Conservation (phyloP, 2,329 filamentous ascomycete genomes). For the Phialophora tarda region DNA sequence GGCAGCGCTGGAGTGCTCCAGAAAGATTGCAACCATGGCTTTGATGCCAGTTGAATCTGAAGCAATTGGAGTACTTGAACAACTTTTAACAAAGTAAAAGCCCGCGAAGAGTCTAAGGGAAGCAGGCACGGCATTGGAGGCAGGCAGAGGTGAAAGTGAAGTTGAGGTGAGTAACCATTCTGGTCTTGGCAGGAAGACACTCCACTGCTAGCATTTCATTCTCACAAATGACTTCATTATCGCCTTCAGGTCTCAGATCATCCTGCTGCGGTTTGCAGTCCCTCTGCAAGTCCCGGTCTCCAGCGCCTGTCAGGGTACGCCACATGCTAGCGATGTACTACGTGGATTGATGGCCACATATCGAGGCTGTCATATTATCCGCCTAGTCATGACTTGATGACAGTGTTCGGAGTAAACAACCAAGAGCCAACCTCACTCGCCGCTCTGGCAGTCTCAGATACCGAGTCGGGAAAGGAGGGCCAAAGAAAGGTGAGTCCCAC, state of each 20-base stretch:
- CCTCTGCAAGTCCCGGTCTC: background rate
- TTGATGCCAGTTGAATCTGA: background rate
- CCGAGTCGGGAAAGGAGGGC: too few species aligned
- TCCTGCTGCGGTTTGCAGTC: background rate
- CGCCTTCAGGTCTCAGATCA: background rate
- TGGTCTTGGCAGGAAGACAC: background rate
- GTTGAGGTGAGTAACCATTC: background rate
- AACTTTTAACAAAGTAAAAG: background rate
- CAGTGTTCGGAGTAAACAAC: too few species aligned
- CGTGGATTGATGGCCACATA: too few species aligned
- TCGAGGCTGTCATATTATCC: too few species aligned
- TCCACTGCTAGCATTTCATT: background rate
- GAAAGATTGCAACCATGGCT: conserved; percentile 17
- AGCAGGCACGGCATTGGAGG: background rate
- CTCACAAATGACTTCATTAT: background rate
- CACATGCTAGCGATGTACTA: too few species aligned
- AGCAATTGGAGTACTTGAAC: too few species aligned
- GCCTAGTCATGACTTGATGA: too few species aligned
- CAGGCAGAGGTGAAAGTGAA: background rate
- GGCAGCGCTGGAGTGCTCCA: conserved; percentile 13
- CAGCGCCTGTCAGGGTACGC: background rate
- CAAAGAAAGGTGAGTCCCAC: too few species aligned
- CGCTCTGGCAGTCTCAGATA: too few species aligned
- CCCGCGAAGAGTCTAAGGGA: background rate
- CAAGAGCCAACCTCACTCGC: too few species aligned